A percentile compares a stretch with the other conserved stretches of the same genome.
Conservation (phyloP, 1,139 yeast genomes). For the Kodamaea suecica region DNA sequence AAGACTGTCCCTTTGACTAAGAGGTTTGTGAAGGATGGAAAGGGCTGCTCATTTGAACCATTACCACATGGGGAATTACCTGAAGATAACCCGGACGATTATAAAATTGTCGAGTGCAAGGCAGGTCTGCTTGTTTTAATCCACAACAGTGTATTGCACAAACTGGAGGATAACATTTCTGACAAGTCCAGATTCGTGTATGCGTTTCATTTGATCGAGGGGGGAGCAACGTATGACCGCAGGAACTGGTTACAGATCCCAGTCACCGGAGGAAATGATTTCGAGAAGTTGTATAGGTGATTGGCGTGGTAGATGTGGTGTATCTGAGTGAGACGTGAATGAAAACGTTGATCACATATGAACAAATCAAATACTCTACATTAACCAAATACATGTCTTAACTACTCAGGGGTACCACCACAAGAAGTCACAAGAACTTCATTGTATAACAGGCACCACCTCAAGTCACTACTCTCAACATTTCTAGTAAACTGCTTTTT, state of each 20-base stretch:
- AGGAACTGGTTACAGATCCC: slow-evolving; percentile 80
- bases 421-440: too few species aligned
- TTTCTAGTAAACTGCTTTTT: too few species aligned
- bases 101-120: slow-evolving; percentile 56
- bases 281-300: slow-evolving; percentile 48
- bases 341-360: too few species aligned
- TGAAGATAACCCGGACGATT: slow-evolving; percentile 32
- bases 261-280: slow-evolving; percentile 56
- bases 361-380: too few species aligned
- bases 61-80: slow-evolving; percentile 22
- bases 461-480: too few species aligned
- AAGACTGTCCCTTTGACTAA: slow-evolving; percentile 54
- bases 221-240: slow-evolving; percentile 53
- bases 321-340: too few species aligned
- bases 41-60: slow-evolving; percentile 51
- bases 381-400: too few species aligned
- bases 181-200: slow-evolving; percentile 65
- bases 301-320: too few species aligned
- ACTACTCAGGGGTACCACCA: too few species aligned
- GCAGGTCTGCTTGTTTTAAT: slow-evolving; percentile 72
- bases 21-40: slow-evolving; percentile 58
- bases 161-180: slow-evolving; percentile 61
- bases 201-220: slow-evolving; percentile 79
- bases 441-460: too few species aligned
- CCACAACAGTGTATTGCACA: slow-evolving; percentile 68